Base-by-base conservation (phyloP, 805 yeast species). In the Saturnispora sanitii region DNA sequence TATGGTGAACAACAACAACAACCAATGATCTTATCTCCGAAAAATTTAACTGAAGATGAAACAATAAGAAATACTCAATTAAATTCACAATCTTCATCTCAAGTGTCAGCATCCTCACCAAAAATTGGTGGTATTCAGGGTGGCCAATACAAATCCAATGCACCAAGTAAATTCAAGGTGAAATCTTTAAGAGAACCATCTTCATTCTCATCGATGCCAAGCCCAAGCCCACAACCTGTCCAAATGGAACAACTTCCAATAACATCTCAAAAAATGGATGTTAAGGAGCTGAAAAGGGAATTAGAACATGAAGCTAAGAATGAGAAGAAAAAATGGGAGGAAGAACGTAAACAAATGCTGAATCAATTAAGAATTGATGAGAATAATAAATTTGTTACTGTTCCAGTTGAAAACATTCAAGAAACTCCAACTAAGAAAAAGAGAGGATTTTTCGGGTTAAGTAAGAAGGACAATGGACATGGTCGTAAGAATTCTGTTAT, bases 1-100 rank as follows among this genome's bases (percentile, higher is more conserved):
- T 75, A 75, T 50, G 79, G 79, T 5, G 62, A 57, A 28, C 33
- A 36, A 19, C 8, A 41, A n/a, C 39, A 28, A 13, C 36, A 36
- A 12, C 30, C 37, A 19, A 16, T 18, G 4, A 25, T n/a, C n/a
- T n/a, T n/a, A n/a, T n/a, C n/a, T n/a, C n/a, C n/a, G n/a, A n/a
- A n/a, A n/a, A n/a, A n/a, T 12, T 28, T 23, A 17, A n/a, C 16
- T 45, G 60, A 56, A 40, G 49, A 44, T 22, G 50, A 52, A 22
- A 56, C 61, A 1, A 47, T 51, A 35, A 44, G 49, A 27, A 57
- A 59, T 38, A 56, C 59, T 1, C 13, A 48, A 6, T 28, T 52
- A 35, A 58, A 58, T 38, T 40, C 56, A 1, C 41, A 45, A 8
- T 21, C 30, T 6, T 23, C 29, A 4, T 15, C 30, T 16, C 18